phyloP scores from a whole-genome alignment of 352 stramenopile species.

The Pythium angustatum region DNA sequence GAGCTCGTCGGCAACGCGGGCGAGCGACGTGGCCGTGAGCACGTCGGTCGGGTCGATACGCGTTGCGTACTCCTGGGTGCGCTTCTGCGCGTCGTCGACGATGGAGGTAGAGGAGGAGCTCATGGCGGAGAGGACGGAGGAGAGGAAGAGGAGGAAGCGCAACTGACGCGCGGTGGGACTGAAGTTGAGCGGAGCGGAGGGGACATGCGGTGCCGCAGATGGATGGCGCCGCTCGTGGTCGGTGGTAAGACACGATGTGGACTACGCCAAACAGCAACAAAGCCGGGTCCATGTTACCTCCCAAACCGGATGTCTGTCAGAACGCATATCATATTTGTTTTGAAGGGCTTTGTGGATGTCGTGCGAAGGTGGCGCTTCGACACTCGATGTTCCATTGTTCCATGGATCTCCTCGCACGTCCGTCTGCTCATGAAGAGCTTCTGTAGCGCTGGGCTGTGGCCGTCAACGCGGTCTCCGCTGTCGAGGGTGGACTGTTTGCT shows the following conservation, averaged over 20 bases:
- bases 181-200: neutral
- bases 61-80: slow-evolving; percentile 69
- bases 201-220: slow-evolving; percentile 8
- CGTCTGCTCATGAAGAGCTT: slow-evolving; percentile 18
- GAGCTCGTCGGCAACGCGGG: slow-evolving; percentile 33
- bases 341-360: neutral
- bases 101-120: neutral
- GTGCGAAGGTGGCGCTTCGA: slow-evolving; percentile 1
- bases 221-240: slow-evolving; percentile 1
- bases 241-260: slow-evolving; percentile 21
- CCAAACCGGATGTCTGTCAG: slow-evolving; percentile 1
- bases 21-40: slow-evolving; percentile 66
- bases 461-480: no score
- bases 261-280: neutral
- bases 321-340: slow-evolving; percentile 1
- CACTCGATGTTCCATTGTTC: neutral
- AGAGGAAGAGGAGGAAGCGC: neutral
- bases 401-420: slow-evolving; percentile 12
- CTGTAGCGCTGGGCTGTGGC: no score
- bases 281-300: neutral
- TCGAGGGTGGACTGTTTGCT: no score
- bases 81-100: slow-evolving; percentile 49
- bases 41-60: slow-evolving; percentile 48
- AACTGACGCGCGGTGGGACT: neutral
- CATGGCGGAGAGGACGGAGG: neutral